Evolutionary conservation across 306 rosid genomes (phyloP), one percentile per base, ranked within the genome.

Genomic region (Acacia acuminata): DNA sequence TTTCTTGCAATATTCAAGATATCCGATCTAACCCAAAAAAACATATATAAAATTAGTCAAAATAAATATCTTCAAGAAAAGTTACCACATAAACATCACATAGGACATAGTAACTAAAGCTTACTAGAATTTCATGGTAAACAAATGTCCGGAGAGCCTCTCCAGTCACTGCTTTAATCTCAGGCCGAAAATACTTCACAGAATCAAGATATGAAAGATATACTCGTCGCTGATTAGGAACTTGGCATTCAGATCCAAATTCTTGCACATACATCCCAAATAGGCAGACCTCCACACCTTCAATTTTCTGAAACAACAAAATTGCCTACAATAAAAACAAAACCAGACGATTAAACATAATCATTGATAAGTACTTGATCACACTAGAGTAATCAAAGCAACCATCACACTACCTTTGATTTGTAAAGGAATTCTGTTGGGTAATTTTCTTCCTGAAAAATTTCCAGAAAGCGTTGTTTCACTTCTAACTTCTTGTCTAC

Each of bases 251-350:
- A 24, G 99, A 87, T 84, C 98, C 98, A 91, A 96, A 96, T 87
- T 96, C 99, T 88, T 96, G 99, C 72, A 96, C 99, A 71, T 94
- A 96, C 99, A 96, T 94, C 92, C 99, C 99, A 75, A 96, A 96
- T 42, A 96, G 88, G 89, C 98, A 96, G 63, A 96, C 99, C 86
- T 96, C 99, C 40, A 95, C 98, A 27, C 98, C 98, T 88, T 93
- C 98, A 76, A 95, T 95, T 90, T 92, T 95, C 87, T 96, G 99
- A 89, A 96, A 96, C 90, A 96, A 83, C 76, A 96, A 89, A 73
- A 96, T 27, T 45, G 93, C 99, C 99, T 96, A 87, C 78, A 79
- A 63, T 47, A 55, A 71, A 70, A 78, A 75, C 55, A 40, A 4
- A 85, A 45, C 40, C 50, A 51, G 73, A 58, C 73, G 51, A 77